Percentiles rank a stretch among this genome's conserved stretches.
These are phyloP conservation scores for Trichoderma breve DNA, from an alignment of 2,329 filamentous ascomycete species.

Conservation along the genomic window DNA sequence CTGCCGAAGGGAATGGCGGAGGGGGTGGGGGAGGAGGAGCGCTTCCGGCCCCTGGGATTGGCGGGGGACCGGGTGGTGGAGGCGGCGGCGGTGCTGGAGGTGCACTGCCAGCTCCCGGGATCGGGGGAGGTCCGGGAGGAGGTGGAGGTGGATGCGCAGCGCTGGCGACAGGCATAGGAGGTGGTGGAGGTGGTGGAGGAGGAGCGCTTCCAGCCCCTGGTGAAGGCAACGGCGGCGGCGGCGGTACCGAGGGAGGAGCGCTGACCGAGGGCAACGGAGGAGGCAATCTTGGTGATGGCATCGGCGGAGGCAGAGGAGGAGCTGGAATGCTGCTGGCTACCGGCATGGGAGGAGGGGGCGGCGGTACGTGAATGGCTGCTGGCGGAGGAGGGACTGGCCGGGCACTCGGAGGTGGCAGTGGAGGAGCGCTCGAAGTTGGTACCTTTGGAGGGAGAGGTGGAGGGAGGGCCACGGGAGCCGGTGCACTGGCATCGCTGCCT, in stretches of 20 bases:
- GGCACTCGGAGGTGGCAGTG: slow-evolving; percentile 50
- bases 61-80: slow-evolving; percentile 45
- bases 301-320: slow-evolving; percentile 43
- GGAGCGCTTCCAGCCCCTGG: slow-evolving; percentile 24
- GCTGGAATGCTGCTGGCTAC: slow-evolving; percentile 44
- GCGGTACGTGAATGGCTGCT: slow-evolving; percentile 38
- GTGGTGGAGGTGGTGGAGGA: slow-evolving; percentile 21
- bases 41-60: slow-evolving; percentile 38
- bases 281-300: slow-evolving; percentile 38
- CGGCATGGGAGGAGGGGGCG: slow-evolving; percentile 23
- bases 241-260: slow-evolving; percentile 33
- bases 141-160: slow-evolving; percentile 18
- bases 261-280: slow-evolving; percentile 40
- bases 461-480: slow-evolving; percentile 29
- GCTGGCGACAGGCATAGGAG: slow-evolving; percentile 12
- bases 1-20: slow-evolving; percentile 34
- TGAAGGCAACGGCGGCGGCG: slow-evolving; percentile 39
- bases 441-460: slow-evolving; percentile 51
- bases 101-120: slow-evolving; percentile 41
- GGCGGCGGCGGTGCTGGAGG: slow-evolving; percentile 37
- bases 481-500: slow-evolving; percentile 31
- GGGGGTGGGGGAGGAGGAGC: slow-evolving; percentile 37
- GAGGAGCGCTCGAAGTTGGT: slow-evolving; percentile 44
- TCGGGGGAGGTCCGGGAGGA: slow-evolving; percentile 22
- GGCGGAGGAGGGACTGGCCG: slow-evolving; percentile 55